Conservation (phyloP, 768 basidiomycete species). For the Trametes villosa region DNA sequence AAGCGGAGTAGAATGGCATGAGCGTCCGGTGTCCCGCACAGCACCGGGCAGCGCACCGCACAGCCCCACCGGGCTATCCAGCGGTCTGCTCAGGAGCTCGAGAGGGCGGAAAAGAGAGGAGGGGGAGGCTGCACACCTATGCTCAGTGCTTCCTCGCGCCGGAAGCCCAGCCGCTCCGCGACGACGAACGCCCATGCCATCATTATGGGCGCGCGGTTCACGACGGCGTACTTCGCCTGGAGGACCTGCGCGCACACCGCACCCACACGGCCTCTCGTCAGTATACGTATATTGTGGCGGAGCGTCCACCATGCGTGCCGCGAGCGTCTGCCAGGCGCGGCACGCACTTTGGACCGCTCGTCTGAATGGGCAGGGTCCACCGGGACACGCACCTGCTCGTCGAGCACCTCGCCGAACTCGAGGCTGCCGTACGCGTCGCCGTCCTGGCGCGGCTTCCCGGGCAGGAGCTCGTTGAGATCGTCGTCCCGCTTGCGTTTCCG, state of each 20-base stretch:
- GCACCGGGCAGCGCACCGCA: constrained; percentile 19
- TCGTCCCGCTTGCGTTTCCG: constrained; percentile 56
- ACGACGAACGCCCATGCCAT: constrained; percentile 91
- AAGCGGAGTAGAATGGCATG: constrained; percentile 5
- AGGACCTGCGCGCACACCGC: constrained; percentile 51
- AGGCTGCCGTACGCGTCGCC: constrained; percentile 55
- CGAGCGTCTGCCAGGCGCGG: neutral
- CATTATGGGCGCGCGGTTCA: constrained; percentile 95
- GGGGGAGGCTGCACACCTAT: constrained; percentile 59
- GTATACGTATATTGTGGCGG: neutral
- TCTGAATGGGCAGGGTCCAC: too few species aligned
- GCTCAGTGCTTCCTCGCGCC: constrained; percentile 86
- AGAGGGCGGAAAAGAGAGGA: neutral
- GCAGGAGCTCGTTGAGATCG: constrained; percentile 62
- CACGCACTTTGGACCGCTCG: constrained; percentile 2
- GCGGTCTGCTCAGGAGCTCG: neutral
- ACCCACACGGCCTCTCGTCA: constrained; percentile 2
- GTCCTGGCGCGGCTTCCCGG: constrained; percentile 54
- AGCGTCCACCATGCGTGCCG: neutral
- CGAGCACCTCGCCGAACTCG: constrained; percentile 73
- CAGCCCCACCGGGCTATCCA: constrained; percentile 20
- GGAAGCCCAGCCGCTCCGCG: constrained; percentile 85
- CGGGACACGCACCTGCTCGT: constrained; percentile 69
- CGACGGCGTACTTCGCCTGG: constrained; percentile 59
- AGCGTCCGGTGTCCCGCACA: constrained; percentile 14